Evolutionary conservation across 352 stramenopile species (phyloP), one percentile per base, ranked within the genome.

Genomic region (Globisporangium carolinianum): DNA sequence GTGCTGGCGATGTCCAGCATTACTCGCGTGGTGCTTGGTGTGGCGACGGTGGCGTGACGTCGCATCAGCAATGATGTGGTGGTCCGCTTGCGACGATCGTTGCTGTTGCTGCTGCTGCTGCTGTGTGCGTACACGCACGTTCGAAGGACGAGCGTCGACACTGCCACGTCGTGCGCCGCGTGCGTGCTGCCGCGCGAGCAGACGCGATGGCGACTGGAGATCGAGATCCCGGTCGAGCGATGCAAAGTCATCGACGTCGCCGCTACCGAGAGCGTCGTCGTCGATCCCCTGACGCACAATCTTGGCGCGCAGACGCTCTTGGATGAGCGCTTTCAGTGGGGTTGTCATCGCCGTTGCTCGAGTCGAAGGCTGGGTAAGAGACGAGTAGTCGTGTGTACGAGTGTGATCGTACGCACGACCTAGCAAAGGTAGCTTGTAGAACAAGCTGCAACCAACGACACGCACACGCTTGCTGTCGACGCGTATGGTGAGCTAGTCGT

Each of bases 241-340:
- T 15, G 43, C 53, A 9, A 61, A 32, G 4, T 58, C 57, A 42
- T 58, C 51, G 35, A 41, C 14, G 11, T 54, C 57, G 35, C 35
- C 57, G 35, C 9, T 15, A 32, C 24, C 24, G 37, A 51, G 53
- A 7, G 47, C 24, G 35, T 61, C 54, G 0, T 65, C 60, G 10
- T 75, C 65, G n/a, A 61, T 63, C 15, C 62, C 70, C 18, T 66
- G 66, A 24, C 75, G 72, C 6, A 82, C 73, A 45, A 89, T 86
- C 63, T 89, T 90, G 42, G 77, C 75, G 18, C 73, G 73, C 14
- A 90, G 59, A 9, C 79, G 79, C 58, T 90, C 77, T 63, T 88
- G 77, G 52, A 90, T 86, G 24, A 90, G 74, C 8, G 78, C 75
- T 56, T 88, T 88, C 24, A 88, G 54, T 10, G 77, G 78, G 14